These are phyloP conservation scores for Trichoderma semiorbis DNA, from an alignment of 2,329 filamentous ascomycete species.

Conservation along the genomic window DNA sequence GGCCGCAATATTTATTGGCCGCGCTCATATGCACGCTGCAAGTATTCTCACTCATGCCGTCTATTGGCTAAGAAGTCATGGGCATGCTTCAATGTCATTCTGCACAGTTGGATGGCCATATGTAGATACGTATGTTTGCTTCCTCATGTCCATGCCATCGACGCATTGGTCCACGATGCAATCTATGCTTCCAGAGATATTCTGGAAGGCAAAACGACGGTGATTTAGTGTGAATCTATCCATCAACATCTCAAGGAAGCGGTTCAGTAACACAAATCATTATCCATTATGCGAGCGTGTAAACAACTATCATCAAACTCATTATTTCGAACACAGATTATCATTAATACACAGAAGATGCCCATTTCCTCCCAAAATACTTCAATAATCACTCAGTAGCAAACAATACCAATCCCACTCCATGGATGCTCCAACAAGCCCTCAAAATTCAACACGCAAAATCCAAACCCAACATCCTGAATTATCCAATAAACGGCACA, in stretches of 20 bases:
- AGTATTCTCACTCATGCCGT: not conserved
- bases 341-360: not conserved
- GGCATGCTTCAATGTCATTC: too few species aligned
- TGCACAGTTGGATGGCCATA: too few species aligned
- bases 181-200: too few species aligned
- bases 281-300: not conserved
- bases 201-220: not conserved
- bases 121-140: too few species aligned
- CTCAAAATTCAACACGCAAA: not conserved
- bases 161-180: too few species aligned
- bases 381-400: not conserved
- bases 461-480: rapidly evolving
- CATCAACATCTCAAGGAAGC: not conserved
- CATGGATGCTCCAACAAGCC: not conserved
- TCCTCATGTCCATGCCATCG: too few species aligned
- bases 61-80: not conserved
- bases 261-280: not conserved
- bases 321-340: not conserved
- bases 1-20: not conserved
- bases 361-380: not conserved
- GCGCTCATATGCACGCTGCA: not conserved
- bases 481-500: not conserved
- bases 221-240: not conserved
- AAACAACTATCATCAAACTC: not conserved
- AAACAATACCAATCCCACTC: not conserved